These are phyloP conservation scores for Aspergillus calidoustus DNA, from an alignment of 2,329 filamentous ascomycete species.

Conservation along the genomic window DNA sequence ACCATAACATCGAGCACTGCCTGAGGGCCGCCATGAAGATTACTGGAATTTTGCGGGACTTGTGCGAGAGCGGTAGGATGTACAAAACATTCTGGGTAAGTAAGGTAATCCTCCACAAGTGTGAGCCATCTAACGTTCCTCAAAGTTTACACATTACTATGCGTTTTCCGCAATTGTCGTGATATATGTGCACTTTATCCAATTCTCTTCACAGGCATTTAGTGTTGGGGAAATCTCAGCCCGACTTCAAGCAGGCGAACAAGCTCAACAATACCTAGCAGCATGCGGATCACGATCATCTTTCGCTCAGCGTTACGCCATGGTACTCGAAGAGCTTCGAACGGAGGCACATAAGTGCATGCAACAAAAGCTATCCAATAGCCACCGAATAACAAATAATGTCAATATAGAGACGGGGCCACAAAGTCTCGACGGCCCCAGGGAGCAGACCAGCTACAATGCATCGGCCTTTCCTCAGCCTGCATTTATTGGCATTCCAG, in stretches of 20 bases:
- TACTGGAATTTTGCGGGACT: slow-evolving; percentile 44
- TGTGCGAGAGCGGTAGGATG: slow-evolving; percentile 42
- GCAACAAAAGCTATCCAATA: slow-evolving; percentile 4
- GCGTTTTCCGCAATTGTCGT: slow-evolving; percentile 53
- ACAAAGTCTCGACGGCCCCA: neutral
- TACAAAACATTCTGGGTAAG: slow-evolving; percentile 49
- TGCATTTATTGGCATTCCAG: slow-evolving; percentile 2
- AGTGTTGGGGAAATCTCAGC: slow-evolving; percentile 20
- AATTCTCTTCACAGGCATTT: slow-evolving; percentile 34
- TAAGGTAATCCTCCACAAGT: neutral
- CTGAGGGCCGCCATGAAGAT: slow-evolving; percentile 48
- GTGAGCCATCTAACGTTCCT: neutral
- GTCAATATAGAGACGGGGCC: neutral
- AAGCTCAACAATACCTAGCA: slow-evolving; percentile 48
- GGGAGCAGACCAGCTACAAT: neutral
- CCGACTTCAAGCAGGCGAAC: slow-evolving; percentile 44
- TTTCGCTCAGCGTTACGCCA: slow-evolving; percentile 47
- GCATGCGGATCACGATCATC: slow-evolving; percentile 45
- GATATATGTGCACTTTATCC: slow-evolving; percentile 53
- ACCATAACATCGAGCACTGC: slow-evolving; percentile 37
- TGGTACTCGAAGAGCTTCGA: slow-evolving; percentile 47
- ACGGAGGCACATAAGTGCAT: slow-evolving; percentile 27
- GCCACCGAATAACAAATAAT: slow-evolving; percentile 10
- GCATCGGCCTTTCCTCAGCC: neutral
- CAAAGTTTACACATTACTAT: slow-evolving; percentile 45